Evolutionary conservation across 2,329 filamentous ascomycete species (phyloP).

Genomic region (Shiraia bambusicola): DNA sequence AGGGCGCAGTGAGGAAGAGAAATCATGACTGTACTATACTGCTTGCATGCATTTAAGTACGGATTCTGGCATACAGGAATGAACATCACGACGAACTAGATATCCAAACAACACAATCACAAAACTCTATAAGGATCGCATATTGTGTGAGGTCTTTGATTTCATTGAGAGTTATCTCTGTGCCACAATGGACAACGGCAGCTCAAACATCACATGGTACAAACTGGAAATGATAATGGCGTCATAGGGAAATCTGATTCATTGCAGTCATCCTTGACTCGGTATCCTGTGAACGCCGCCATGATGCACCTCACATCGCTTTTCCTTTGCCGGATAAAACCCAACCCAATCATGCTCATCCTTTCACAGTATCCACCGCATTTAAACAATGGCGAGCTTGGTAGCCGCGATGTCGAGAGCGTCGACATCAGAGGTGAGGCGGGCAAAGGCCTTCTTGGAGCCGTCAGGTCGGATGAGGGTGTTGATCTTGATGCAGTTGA

Average conservation of each 20-base stretch:
- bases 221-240: slow-evolving; percentile 13
- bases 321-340: slow-evolving; percentile 39
- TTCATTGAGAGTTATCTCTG: too few relatives aligned
- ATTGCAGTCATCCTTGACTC: slow-evolving; percentile 42
- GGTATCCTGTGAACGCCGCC: slow-evolving; percentile 41
- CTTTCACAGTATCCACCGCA: slow-evolving; percentile 19
- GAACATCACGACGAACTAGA: too few relatives aligned
- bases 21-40: too few relatives aligned
- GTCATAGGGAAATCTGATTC: slow-evolving; percentile 39
- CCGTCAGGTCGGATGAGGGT: slow-evolving; percentile 97
- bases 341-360: slow-evolving; percentile 31
- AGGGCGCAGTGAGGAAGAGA: too few relatives aligned
- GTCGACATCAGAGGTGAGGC: slow-evolving; percentile 94
- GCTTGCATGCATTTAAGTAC: too few relatives aligned
- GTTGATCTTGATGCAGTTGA: slow-evolving; percentile 98
- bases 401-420: slow-evolving; percentile 98
- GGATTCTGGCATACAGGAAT: too few relatives aligned
- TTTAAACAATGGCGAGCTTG: slow-evolving; percentile 97
- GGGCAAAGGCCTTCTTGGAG: slow-evolving; percentile 97
- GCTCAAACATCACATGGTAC: too few relatives aligned
- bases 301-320: slow-evolving; percentile 43
- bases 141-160: too few relatives aligned
- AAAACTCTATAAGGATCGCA: too few relatives aligned
- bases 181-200: too few relatives aligned
- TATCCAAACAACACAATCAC: too few relatives aligned